These are phyloP conservation scores for Silene conica DNA, from an alignment of 148 eudicot species.

Conservation along the genomic window DNA sequence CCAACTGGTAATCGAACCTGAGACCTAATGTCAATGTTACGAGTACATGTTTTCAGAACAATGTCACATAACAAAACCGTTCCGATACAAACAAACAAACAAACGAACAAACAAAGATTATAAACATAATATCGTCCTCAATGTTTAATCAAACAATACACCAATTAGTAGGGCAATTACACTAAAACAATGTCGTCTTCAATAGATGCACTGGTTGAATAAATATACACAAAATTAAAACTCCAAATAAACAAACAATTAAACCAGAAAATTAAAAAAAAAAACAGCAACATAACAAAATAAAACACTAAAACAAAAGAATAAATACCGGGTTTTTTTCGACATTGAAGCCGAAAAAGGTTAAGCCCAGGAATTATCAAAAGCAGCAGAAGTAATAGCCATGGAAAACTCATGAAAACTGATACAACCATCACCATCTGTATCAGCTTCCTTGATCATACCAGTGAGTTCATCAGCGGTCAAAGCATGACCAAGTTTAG, in stretches of 20 bases:
- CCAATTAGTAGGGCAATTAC: background rate
- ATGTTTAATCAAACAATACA: background rate
- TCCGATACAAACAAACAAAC: background rate
- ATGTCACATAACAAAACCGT: background rate
- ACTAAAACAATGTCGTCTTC: background rate
- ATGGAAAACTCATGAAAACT: slow-evolving; percentile 41
- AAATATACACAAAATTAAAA: background rate
- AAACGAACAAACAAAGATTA: background rate
- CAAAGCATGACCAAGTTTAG: slow-evolving; percentile 43
- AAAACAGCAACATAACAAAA: background rate
- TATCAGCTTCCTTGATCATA: slow-evolving; percentile 48
- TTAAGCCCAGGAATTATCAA: slow-evolving; percentile 44
- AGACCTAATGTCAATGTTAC: too few species aligned
- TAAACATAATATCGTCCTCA: background rate
- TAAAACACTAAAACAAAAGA: background rate
- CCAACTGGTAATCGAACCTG: too few species aligned
- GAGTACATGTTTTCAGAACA: too few species aligned
- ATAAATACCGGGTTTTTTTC: background rate
- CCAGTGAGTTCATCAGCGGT: slow-evolving; percentile 47
- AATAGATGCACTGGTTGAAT: background rate
- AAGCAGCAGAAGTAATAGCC: slow-evolving; percentile 49
- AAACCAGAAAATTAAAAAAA: background rate
- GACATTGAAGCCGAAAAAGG: too few species aligned
- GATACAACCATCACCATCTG: slow-evolving; percentile 43
- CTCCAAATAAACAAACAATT: background rate